phyloP scores from a whole-genome alignment of 495 filamentous ascomycete species.

The Letharia lupina region DNA sequence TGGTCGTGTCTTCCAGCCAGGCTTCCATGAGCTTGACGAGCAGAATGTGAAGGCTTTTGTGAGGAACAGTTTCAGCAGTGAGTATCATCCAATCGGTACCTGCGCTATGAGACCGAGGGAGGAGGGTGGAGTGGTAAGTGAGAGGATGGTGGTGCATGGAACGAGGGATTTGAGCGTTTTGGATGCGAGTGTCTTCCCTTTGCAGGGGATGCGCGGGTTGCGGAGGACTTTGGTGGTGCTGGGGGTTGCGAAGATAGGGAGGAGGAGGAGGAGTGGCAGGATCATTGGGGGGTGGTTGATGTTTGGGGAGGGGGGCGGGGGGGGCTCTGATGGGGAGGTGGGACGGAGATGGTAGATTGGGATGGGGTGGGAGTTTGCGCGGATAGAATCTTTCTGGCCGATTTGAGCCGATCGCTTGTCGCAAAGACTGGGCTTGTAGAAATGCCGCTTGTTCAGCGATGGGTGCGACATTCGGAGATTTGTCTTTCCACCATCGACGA shows the following conservation, averaged over 20 bases:
- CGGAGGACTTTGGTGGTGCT: conserved; percentile 48
- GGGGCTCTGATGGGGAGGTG: too few relatives aligned
- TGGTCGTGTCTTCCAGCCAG: conserved; percentile 18
- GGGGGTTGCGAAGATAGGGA: conserved; percentile 45
- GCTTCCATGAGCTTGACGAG: conserved; percentile 21
- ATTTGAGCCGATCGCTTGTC: too few relatives aligned
- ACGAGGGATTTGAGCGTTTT: conserved; percentile 42
- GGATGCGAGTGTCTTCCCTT: conserved; percentile 50
- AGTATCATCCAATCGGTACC: conserved; percentile 38
- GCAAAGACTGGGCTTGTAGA: too few relatives aligned
- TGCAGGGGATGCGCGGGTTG: conserved; percentile 32
- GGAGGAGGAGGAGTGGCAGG: too few relatives aligned
- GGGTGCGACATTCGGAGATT: too few relatives aligned
- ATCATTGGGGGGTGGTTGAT: too few relatives aligned
- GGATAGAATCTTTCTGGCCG: too few relatives aligned
- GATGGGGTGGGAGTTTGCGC: too few relatives aligned
- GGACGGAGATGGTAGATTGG: too few relatives aligned
- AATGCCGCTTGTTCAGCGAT: too few relatives aligned
- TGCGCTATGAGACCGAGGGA: conserved; percentile 45
- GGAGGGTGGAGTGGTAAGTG: conserved; percentile 38
- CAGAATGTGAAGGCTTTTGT: conserved; percentile 22
- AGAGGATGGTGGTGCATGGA: conserved; percentile 41
- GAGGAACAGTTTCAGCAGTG: conserved; percentile 21
- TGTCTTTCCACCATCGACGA: too few relatives aligned
- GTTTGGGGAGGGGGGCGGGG: too few relatives aligned